Conservation (phyloP, 2,329 filamentous ascomycete genomes). For the Macrophomina tecta region DNA sequence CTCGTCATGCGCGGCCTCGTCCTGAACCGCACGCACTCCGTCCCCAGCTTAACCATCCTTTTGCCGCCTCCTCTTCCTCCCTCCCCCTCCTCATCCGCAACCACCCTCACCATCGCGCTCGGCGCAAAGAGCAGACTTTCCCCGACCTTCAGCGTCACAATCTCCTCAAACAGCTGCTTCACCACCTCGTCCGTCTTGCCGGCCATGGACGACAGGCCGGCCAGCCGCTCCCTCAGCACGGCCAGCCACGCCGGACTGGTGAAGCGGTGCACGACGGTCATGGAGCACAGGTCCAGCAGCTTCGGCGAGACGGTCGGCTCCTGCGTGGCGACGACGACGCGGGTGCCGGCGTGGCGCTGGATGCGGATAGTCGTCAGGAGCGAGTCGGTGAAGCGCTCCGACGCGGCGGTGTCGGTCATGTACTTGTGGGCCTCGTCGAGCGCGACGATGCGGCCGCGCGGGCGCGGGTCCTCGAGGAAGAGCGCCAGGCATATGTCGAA, state of each 20-base stretch:
- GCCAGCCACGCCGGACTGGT: conserved; percentile 68
- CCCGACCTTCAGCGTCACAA: conserved; percentile 48
- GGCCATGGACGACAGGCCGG: conserved; percentile 42
- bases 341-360: conserved; percentile 71
- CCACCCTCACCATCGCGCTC: conserved; percentile 1
- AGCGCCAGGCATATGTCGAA: conserved; percentile 75
- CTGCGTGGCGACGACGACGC: conserved; percentile 76
- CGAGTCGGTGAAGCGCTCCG: conserved; percentile 64
- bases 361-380: conserved; percentile 69
- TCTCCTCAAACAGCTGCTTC: conserved; percentile 50
- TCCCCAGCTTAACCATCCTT: conserved; percentile 18
- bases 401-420: conserved; percentile 62
- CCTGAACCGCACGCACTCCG: conserved; percentile 25
- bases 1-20: conserved; percentile 22
- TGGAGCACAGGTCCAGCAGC: conserved; percentile 72
- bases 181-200: conserved; percentile 32
- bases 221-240: conserved; percentile 55
- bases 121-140: conserved; percentile 26
- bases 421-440: conserved; percentile 83
- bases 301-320: conserved; percentile 74
- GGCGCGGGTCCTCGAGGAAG: conserved; percentile 62
- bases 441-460: conserved; percentile 64
- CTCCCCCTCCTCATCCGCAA: neutral
- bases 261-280: conserved; percentile 77
- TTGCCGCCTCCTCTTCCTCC: neutral